phyloP scores from a whole-genome alignment of 805 yeast species.

The Candida pseudofarinosa region DNA sequence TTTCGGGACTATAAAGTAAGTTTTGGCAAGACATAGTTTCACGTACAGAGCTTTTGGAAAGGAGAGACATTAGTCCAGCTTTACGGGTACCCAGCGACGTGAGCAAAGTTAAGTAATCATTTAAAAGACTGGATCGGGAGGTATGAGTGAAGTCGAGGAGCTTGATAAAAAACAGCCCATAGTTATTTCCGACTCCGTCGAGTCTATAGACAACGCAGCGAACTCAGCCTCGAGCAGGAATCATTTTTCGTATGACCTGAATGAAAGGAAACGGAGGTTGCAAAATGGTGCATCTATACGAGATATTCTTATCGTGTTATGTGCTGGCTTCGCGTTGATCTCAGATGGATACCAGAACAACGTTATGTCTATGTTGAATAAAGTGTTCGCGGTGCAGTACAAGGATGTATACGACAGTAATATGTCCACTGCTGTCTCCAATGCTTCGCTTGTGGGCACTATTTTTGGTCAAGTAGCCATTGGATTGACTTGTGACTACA shows the following conservation, averaged over 20 bases:
- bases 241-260: slow-evolving; percentile 30
- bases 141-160: slow-evolving; percentile 1
- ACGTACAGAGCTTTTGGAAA: too few species aligned
- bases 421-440: slow-evolving; percentile 63
- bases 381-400: slow-evolving; percentile 43
- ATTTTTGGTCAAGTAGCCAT: slow-evolving; percentile 65
- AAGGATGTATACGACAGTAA: slow-evolving; percentile 37
- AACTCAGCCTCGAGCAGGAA: slow-evolving; percentile 1
- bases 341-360: slow-evolving; percentile 78
- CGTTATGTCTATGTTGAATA: slow-evolving; percentile 66
- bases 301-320: slow-evolving; percentile 45
- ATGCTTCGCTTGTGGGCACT: slow-evolving; percentile 65
- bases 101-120: too few species aligned
- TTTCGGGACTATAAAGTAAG: too few species aligned
- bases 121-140: too few species aligned
- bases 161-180: not conserved
- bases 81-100: too few species aligned
- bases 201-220: slow-evolving; percentile 7
- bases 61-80: too few species aligned
- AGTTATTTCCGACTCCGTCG: not conserved
- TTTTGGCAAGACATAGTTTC: too few species aligned
- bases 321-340: slow-evolving; percentile 72
- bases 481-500: slow-evolving; percentile 61
- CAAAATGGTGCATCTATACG: slow-evolving; percentile 19
- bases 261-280: slow-evolving; percentile 26